Percentiles rank a stretch among this genome's conserved stretches.
Evolutionary conservation across 169 alveolate genomes (phyloP).

Genomic region (Toxoplasma gondii): DNA sequence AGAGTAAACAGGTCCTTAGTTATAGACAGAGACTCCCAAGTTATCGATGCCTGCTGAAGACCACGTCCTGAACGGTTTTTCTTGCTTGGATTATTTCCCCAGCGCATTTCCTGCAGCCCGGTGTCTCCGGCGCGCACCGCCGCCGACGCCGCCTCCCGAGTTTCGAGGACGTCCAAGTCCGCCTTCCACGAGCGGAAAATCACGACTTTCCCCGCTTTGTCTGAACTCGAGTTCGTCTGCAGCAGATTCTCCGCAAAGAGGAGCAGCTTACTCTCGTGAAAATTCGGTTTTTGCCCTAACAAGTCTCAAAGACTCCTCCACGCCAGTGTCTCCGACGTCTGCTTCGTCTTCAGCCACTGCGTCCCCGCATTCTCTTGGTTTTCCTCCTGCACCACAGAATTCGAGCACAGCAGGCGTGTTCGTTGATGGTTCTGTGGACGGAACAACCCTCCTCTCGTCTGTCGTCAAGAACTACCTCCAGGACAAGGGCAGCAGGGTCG

Average conservation of each 20-base stretch:
- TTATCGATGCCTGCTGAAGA: too few relatives aligned
- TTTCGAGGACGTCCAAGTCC: background rate
- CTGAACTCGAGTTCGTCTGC: background rate
- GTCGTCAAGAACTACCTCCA: background rate
- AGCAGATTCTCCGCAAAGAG: background rate
- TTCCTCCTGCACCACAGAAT: too few relatives aligned
- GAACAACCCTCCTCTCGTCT: background rate
- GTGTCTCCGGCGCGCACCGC: background rate
- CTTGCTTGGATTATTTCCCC: too few relatives aligned
- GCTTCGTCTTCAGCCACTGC: background rate
- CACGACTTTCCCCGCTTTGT: background rate
- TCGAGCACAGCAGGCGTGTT: background rate
- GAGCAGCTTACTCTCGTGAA: background rate
- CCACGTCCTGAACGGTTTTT: too few relatives aligned
- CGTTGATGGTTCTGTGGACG: background rate
- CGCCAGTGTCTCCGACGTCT: background rate
- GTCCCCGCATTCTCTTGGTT: background rate
- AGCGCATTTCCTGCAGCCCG: background rate
- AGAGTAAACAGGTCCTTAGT: too few relatives aligned
- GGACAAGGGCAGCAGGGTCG: too few relatives aligned
- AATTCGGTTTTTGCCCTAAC: slow-evolving; percentile 12
- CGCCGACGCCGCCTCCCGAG: background rate
- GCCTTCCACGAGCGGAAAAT: background rate
- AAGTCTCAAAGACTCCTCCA: background rate
- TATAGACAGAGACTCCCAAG: too few relatives aligned